phyloP scores from a whole-genome alignment of 1,284 basidiomycete species.

The Heterobasidion annosum region DNA sequence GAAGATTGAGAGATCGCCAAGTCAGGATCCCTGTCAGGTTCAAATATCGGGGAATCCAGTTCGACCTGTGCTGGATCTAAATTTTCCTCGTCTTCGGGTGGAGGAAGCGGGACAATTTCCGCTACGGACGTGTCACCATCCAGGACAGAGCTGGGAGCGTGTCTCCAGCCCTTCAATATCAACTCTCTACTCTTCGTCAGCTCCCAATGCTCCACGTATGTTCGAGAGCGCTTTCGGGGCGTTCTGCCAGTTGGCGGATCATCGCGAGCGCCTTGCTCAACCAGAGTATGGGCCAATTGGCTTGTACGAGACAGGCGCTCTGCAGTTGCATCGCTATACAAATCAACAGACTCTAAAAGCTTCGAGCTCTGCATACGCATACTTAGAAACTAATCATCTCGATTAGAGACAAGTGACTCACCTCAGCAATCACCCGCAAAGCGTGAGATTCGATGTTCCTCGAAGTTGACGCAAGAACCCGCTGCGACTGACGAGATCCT shows the following conservation, averaged over 20 bases:
- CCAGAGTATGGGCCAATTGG: slow-evolving; percentile 39
- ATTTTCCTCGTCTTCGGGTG: slow-evolving; percentile 9
- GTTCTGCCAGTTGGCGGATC: slow-evolving; percentile 61
- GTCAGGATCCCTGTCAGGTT: slow-evolving; percentile 3
- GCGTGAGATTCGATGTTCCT: slow-evolving; percentile 39
- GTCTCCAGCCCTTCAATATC: slow-evolving; percentile 43
- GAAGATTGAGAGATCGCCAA: slow-evolving; percentile 10
- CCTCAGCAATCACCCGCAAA: slow-evolving; percentile 37
- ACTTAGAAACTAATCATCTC: not conserved
- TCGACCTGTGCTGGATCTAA: not conserved
- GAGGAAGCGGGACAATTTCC: not conserved
- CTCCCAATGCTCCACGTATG: slow-evolving; percentile 61
- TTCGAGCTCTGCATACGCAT: slow-evolving; percentile 25
- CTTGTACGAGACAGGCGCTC: slow-evolving; percentile 38
- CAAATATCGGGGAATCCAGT: not conserved
- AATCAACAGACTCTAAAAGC: slow-evolving; percentile 28
- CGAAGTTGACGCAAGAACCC: slow-evolving; percentile 39
- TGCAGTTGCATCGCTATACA: slow-evolving; percentile 29
- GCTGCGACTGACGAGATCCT: slow-evolving; percentile 39
- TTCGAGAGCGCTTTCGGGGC: slow-evolving; percentile 62
- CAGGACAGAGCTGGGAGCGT: slow-evolving; percentile 1
- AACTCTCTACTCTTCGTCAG: slow-evolving; percentile 52
- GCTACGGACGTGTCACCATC: not conserved
- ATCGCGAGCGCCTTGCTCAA: slow-evolving; percentile 49
- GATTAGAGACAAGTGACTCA: slow-evolving; percentile 19